Conservation (phyloP, 208 protist genomes). For the Zelonia costaricensis region DNA sequence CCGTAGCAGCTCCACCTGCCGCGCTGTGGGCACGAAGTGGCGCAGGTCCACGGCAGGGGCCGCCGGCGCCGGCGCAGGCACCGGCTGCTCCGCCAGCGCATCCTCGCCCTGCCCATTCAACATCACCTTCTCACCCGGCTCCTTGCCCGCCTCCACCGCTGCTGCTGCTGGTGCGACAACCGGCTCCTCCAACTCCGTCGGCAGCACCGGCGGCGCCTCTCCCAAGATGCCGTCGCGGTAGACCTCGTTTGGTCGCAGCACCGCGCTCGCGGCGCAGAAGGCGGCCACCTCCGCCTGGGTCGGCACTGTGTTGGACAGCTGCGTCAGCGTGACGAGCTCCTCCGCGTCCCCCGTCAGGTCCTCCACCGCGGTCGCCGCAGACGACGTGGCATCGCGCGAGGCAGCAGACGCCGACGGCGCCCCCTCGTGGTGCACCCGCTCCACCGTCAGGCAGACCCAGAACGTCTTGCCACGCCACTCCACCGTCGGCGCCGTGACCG, state of each 20-base stretch:
- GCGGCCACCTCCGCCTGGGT: constrained; percentile 52
- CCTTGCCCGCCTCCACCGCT: background rate
- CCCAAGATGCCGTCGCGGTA: constrained; percentile 25
- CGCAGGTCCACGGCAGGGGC: constrained; percentile 24
- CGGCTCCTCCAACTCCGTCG: background rate
- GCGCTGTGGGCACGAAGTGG: constrained; percentile 43
- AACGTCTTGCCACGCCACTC: constrained; percentile 67
- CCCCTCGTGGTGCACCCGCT: constrained; percentile 14
- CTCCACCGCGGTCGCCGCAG: too few species aligned
- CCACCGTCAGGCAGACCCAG: constrained; percentile 53
- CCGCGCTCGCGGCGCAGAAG: constrained; percentile 46
- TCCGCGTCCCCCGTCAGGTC: too few species aligned
- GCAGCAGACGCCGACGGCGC: background rate
- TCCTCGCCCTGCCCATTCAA: too few species aligned
- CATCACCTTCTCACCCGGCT: background rate
- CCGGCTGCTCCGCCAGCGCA: background rate
- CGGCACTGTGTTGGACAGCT: constrained; percentile 61
- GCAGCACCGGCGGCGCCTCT: constrained; percentile 10
- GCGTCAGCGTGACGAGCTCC: constrained; percentile 46
- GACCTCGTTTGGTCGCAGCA: constrained; percentile 26
- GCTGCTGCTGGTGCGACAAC: background rate
- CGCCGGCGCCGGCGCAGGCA: background rate
- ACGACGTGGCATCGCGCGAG: background rate
- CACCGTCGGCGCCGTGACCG: constrained; percentile 14
- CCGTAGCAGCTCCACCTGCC: constrained; percentile 43